phyloP scores from a whole-genome alignment of 1,139 yeast species.

The Hansenula lynferdii region DNA sequence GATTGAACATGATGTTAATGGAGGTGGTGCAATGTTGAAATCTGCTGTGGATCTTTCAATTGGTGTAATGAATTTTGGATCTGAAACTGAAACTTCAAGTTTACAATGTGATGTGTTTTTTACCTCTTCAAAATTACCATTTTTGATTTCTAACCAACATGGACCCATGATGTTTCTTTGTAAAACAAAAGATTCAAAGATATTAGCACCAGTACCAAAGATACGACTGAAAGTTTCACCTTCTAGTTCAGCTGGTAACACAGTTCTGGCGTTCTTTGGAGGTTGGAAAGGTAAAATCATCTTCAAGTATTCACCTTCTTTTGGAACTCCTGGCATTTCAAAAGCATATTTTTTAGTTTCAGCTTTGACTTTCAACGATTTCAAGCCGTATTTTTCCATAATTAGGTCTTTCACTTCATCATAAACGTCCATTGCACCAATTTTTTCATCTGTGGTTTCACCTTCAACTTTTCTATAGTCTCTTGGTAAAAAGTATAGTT shows the following conservation, averaged over 20 bases:
- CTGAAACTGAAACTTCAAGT: slow-evolving; percentile 58
- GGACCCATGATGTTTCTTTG: slow-evolving; percentile 94
- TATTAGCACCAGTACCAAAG: slow-evolving; percentile 70
- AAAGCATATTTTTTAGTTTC: slow-evolving; percentile 81
- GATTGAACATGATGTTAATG: slow-evolving; percentile 67
- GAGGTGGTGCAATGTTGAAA: slow-evolving; percentile 43
- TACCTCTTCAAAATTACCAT: slow-evolving; percentile 55
- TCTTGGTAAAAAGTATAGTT: slow-evolving; percentile 76
- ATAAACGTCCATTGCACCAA: slow-evolving; percentile 62
- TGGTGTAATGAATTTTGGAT: slow-evolving; percentile 47
- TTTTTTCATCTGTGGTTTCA: slow-evolving; percentile 36
- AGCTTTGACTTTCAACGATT: slow-evolving; percentile 63
- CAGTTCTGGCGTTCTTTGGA: slow-evolving; percentile 41
- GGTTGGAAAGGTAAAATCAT: slow-evolving; percentile 70
- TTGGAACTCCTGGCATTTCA: slow-evolving; percentile 77
- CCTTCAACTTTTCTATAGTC: slow-evolving; percentile 34
- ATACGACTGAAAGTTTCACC: slow-evolving; percentile 78
- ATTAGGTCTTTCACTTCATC: slow-evolving; percentile 69
- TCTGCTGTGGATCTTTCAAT: slow-evolving; percentile 38
- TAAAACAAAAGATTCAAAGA: slow-evolving; percentile 83
- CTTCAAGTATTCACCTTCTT: slow-evolving; percentile 75
- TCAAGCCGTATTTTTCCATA: slow-evolving; percentile 58
- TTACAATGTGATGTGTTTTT: slow-evolving; percentile 77
- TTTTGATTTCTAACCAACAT: slow-evolving; percentile 80
- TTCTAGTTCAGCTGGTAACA: slow-evolving; percentile 57